Conservation (phyloP, 2,329 filamentous ascomycete species). For the Cryphonectria radicalis region DNA sequence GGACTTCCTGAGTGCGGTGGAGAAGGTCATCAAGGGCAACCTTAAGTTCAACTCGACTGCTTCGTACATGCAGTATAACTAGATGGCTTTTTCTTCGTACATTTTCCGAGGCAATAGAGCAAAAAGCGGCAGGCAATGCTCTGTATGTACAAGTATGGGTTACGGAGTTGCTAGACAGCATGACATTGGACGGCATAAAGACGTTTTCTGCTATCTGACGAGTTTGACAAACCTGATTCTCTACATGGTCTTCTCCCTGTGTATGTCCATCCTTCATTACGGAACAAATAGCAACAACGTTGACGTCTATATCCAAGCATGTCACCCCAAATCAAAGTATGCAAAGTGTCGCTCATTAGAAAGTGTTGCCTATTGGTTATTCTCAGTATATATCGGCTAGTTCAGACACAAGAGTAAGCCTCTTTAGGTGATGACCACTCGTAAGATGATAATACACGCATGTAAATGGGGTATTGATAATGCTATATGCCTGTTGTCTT, state of each 20-base stretch:
- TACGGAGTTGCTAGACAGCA: constrained; percentile 26
- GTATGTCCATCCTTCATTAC: neutral
- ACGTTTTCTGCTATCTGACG: constrained; percentile 6
- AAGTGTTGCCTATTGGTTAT: no score
- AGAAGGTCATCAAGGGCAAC: constrained; percentile 99
- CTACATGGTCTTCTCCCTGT: neutral
- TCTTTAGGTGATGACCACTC: neutral
- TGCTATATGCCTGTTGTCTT: constrained; percentile 1
- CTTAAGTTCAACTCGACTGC: constrained; percentile 99
- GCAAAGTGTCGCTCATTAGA: no score
- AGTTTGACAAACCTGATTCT: neutral
- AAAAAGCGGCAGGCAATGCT: neutral
- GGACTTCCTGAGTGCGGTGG: constrained; percentile 95
- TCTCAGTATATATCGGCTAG: neutral
- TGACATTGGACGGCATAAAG: constrained; percentile 29
- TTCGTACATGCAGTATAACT: constrained; percentile 99
- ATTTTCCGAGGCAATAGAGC: constrained; percentile 17
- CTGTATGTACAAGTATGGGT: constrained; percentile 34
- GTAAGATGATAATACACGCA: neutral
- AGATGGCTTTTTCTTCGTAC: constrained; percentile 40
- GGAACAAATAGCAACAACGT: neutral
- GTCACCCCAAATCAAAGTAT: no score
- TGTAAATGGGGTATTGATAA: neutral
- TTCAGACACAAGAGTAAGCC: neutral
- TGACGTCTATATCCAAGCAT: no score